Percentiles rank a stretch among this genome's conserved stretches.
Evolutionary conservation across 352 stramenopile genomes (phyloP).

Genomic region (Globisporangium spiculum): DNA sequence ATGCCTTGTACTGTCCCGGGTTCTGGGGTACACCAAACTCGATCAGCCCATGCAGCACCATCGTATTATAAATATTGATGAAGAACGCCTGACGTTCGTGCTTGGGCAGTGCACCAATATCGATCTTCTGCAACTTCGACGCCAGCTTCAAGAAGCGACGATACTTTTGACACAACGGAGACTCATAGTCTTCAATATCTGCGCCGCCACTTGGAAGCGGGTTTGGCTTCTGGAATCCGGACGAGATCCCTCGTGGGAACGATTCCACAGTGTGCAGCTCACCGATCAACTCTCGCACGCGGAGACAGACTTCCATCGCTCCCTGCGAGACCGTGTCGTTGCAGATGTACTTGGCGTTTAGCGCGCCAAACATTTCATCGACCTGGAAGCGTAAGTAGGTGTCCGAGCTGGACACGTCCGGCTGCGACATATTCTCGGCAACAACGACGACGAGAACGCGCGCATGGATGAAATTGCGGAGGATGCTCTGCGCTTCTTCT

Average conservation of each 20-base stretch:
- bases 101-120: conserved; percentile 72
- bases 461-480: conserved; percentile 42
- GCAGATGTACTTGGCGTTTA: conserved; percentile 82
- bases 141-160: conserved; percentile 71
- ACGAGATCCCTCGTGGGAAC: conserved; percentile 71
- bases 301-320: conserved; percentile 71
- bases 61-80: conserved; percentile 89
- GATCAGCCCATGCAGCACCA: conserved; percentile 84
- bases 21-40: conserved; percentile 87
- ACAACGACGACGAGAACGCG: conserved; percentile 55
- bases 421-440: conserved; percentile 43
- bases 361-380: conserved; percentile 71
- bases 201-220: conserved; percentile 19
- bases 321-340: conserved; percentile 37
- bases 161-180: conserved; percentile 58
- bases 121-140: conserved; percentile 62
- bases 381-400: conserved; percentile 85
- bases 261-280: conserved; percentile 62
- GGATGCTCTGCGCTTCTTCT: conserved; percentile 36
- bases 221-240: conserved; percentile 48
- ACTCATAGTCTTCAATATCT: conserved; percentile 47
- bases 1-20: conserved; percentile 75
- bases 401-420: conserved; percentile 41
- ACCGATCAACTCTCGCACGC: conserved; percentile 57
- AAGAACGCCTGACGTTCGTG: conserved; percentile 87